Conservation (phyloP, 352 stramenopile species). For the Pythium folliculosum region DNA sequence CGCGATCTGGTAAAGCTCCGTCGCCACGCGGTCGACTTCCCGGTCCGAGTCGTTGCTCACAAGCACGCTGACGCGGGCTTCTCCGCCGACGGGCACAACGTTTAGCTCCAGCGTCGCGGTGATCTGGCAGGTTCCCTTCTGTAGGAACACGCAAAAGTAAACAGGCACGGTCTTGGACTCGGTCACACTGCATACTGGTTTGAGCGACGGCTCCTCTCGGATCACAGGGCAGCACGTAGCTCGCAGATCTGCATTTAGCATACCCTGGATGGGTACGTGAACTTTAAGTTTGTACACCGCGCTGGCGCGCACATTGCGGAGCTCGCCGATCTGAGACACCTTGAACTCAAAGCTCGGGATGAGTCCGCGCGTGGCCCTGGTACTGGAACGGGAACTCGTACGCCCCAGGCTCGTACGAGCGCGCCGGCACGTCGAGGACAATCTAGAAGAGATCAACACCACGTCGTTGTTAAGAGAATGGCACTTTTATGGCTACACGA, state of each 20-base stretch:
- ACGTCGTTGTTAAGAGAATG: too few species aligned
- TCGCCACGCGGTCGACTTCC: not conserved
- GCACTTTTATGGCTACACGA: not conserved
- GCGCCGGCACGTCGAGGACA: conserved; percentile 4
- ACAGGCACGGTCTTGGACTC: not conserved
- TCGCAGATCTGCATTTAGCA: not conserved
- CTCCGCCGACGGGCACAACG: not conserved
- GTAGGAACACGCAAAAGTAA: not conserved
- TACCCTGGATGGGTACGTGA: not conserved
- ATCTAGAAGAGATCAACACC: conserved; percentile 3
- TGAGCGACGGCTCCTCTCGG: not conserved
- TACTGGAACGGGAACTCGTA: conserved; percentile 15
- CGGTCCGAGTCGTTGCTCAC: not conserved
- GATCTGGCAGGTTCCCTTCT: not conserved
- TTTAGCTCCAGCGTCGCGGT: not conserved
- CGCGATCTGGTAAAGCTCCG: not conserved
- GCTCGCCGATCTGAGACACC: not conserved
- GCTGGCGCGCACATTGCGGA: not conserved
- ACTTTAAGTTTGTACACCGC: not conserved
- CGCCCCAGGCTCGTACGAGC: conserved; percentile 4
- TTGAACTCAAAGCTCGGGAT: conserved; percentile 5
- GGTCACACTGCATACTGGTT: not conserved
- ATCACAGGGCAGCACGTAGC: not conserved
- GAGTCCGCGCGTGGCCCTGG: not conserved
- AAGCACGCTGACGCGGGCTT: not conserved